These are phyloP conservation scores for Hordeum pubiflorum DNA, from an alignment of 202 grass and related monocot genomes.

Conservation along the genomic window DNA sequence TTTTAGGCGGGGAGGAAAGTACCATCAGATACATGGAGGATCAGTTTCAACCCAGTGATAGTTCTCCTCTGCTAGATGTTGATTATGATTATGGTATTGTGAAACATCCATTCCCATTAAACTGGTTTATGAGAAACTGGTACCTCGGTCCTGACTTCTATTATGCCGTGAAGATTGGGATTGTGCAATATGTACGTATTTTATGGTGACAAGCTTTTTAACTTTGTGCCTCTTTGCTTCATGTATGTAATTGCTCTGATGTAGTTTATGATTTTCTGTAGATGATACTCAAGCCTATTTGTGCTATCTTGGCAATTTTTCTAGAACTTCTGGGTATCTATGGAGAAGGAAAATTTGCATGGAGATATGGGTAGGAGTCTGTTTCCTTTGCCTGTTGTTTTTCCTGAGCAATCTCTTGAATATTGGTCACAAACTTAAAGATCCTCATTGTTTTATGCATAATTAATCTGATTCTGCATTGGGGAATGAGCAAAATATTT, in stretches of 20 bases:
- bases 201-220: not conserved
- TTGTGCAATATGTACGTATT: constrained; percentile 94
- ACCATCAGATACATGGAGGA: constrained; percentile 94
- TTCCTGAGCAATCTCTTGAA: not conserved
- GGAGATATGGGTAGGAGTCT: constrained; percentile 82
- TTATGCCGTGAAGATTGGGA: constrained; percentile 92
- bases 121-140: constrained; percentile 88
- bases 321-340: constrained; percentile 83
- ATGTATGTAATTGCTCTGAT: constrained; percentile 19
- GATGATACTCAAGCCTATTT: constrained; percentile 98
- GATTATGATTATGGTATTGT: constrained; percentile 87
- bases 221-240: not conserved
- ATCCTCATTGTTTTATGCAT: not conserved
- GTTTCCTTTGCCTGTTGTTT: not conserved
- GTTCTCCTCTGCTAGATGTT: constrained; percentile 69
- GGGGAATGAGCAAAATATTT: not conserved
- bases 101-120: constrained; percentile 94
- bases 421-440: not conserved
- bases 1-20: constrained; percentile 82
- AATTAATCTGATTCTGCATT: constrained; percentile 4
- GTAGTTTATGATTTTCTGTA: constrained; percentile 35
- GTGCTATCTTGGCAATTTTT: constrained; percentile 84
- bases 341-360: constrained; percentile 91
- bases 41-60: constrained; percentile 48
- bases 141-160: constrained; percentile 91